Base-by-base conservation (phyloP, 2,329 filamentous ascomycete species). In the Pestalotiopsis sp. region DNA sequence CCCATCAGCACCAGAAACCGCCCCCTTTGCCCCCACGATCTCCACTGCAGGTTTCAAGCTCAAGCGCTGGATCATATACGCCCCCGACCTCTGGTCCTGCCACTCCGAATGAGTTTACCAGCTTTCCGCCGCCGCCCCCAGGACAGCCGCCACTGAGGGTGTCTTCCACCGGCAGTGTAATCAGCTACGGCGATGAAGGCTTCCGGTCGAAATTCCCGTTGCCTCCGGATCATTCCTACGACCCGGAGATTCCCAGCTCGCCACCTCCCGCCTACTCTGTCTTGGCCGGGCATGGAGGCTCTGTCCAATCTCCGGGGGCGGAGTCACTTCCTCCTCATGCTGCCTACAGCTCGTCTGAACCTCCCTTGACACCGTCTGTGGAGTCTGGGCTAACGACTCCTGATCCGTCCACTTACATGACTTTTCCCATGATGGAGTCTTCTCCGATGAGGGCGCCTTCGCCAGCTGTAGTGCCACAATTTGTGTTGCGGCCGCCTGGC, bases 81-180 rank as follows among this genome's bases (percentile, higher is more conserved):
- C 14, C 31, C 9, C 41, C 56, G 23, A 65, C 23, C 31, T 20
- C 63, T 3, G 31, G 64, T n/a, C 13, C 31, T 5, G 57, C 36
- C 23, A 69, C 27, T 60, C 64, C 68, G 20, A 52, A 31, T 38
- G 45, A 67, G 23, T 41, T 69, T 7, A 69, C 68, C 14, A 66
- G 64, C 52, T 69, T 71, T 14, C 72, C 71, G 11, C 71, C 72
- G 5, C 72, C 73, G 7, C 71, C 72, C 17, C 68, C 72, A 3
- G 70, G 70, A 39, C 64, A 64, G 13, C 56, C n/a, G 57, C 41
- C 66, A 20, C 2, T 31, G 39, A 63, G 36, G 59, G 36, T 36
- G 17, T 64, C 62, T 65, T 52, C 36, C 12, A 14, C 11, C 13
- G 25, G 25, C 25, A 60, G 57, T 27, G 14, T 7, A 12, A 27